Evolutionary conservation across 371 early-diverging fungal species (phyloP), one percentile per base, ranked within the genome.

Genomic region (Circinella minor): DNA sequence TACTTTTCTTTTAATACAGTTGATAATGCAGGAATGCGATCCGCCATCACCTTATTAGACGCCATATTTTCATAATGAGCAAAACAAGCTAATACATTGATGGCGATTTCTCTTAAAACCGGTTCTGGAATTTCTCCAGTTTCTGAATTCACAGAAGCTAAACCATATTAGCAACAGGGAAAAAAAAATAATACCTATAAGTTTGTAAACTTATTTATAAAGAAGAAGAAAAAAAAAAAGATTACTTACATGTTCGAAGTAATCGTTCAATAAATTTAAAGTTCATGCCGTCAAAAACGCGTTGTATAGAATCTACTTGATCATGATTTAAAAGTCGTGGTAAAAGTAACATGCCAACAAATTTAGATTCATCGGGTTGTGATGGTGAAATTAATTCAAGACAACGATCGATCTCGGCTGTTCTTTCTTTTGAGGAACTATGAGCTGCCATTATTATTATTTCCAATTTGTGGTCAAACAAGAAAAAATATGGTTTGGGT

Each of bases 271-370:
- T 73, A 63, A 85, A 85, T 54, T 74, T 78, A 63, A 85, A 85
- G 51, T 85, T 85, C 85, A 85, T 85, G 57, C 77, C 80, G 55
- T 81, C 74, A 61, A 81, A 85, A 0, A 81, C 85, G 66, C 69
- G 76, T 54, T 78, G 76, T 2, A 85, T 67, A 8, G 74, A 55
- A n/a, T 73, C 70, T 4, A 51, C 48, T 18, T 81, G 71, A 63
- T 80, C 74, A n/a, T 78, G 77, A 39, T 84, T 72, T 0, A 87
- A 65, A 7, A 87, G 66, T 55, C 82, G 77, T 8, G 87, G 87
- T 10, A 87, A 62, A n/a, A 87, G 73, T 51, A 84, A 70, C 77
- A 87, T 81, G 11, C 83, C 87, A 15, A 84, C 83, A 74, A 87
- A 87, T 36, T 85, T 85, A 17, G 78, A 80, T 51, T 85, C 85